Conservation (phyloP, 2,329 filamentous ascomycete genomes). For the Raffaelea albimanens region DNA sequence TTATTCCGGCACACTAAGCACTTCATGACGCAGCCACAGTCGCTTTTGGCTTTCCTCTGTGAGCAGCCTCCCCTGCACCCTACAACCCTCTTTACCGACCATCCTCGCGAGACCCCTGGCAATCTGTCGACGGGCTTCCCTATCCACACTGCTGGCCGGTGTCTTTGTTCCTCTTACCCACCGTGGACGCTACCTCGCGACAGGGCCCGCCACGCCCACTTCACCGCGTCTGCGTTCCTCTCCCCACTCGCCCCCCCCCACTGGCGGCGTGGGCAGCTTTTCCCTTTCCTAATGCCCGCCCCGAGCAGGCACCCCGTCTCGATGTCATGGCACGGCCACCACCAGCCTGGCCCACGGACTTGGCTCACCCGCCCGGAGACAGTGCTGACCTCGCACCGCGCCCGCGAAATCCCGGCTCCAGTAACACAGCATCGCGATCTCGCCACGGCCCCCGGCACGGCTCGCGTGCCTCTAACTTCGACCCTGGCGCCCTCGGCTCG, state of each 20-base stretch:
- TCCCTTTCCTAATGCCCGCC: neutral
- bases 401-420: neutral
- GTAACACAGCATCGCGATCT: neutral
- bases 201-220: neutral
- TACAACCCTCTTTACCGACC: too few relatives aligned
- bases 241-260: neutral
- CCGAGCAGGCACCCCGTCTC: neutral
- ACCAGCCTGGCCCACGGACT: neutral
- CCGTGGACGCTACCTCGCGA: too few relatives aligned
- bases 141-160: too few relatives aligned
- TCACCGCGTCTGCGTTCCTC: neutral
- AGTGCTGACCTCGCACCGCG: neutral
- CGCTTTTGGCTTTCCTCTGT: too few relatives aligned
- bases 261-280: too few relatives aligned
- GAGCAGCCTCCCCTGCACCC: too few relatives aligned
- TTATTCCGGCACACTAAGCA: too few relatives aligned
- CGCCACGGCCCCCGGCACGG: neutral
- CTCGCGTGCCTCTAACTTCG: neutral
- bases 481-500: constrained; percentile 4
- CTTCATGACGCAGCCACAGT: too few relatives aligned
- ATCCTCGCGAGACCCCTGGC: too few relatives aligned
- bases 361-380: neutral
- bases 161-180: too few relatives aligned
- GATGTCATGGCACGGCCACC: constrained; percentile 8
- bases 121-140: too few relatives aligned